Evolutionary conservation across 2,329 filamentous ascomycete species (phyloP).

Genomic region (Phialophora tarda): DNA sequence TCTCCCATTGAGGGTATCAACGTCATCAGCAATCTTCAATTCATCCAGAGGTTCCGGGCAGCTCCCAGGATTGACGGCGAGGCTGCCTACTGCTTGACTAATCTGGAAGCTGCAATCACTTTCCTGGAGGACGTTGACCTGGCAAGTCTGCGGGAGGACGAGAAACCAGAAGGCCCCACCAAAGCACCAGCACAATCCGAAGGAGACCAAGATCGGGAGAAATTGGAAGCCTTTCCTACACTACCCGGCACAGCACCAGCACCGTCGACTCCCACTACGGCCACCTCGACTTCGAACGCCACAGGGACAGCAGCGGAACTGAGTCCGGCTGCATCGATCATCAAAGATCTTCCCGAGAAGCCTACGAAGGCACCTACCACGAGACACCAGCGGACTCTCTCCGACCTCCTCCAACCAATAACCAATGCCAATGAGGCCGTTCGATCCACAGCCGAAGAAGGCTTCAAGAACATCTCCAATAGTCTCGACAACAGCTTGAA

Average conservation of each 20-base stretch:
- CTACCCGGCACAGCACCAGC: conserved; percentile 32
- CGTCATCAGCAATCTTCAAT: conserved; percentile 91
- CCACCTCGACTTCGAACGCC: conserved; percentile 37
- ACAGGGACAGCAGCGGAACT: conserved; percentile 41
- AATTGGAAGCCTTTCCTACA: conserved; percentile 38
- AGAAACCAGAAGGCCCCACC: conserved; percentile 69
- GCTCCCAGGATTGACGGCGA: conserved; percentile 88
- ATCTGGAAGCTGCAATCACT: conserved; percentile 90
- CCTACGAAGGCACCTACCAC: conserved; percentile 42
- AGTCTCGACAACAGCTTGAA: conserved; percentile 92
- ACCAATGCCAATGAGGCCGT: conserved; percentile 84
- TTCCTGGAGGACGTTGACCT: conserved; percentile 96
- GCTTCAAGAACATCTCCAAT: conserved; percentile 87
- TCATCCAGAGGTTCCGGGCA: conserved; percentile 90
- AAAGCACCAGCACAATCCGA: conserved; percentile 57
- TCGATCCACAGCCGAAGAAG: conserved; percentile 85
- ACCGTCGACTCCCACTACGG: conserved; percentile 30
- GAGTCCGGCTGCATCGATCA: conserved; percentile 36
- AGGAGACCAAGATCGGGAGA: conserved; percentile 48
- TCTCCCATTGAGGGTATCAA: conserved; percentile 83
- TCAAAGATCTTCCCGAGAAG: conserved; percentile 34
- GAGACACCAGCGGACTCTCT: conserved; percentile 75
- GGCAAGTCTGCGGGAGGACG: conserved; percentile 82
- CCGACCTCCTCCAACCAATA: conserved; percentile 83
- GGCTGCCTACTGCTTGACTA: conserved; percentile 93